Evolutionary conservation across 306 rosid genomes (phyloP).

Genomic region (Canavalia ensiformis): DNA sequence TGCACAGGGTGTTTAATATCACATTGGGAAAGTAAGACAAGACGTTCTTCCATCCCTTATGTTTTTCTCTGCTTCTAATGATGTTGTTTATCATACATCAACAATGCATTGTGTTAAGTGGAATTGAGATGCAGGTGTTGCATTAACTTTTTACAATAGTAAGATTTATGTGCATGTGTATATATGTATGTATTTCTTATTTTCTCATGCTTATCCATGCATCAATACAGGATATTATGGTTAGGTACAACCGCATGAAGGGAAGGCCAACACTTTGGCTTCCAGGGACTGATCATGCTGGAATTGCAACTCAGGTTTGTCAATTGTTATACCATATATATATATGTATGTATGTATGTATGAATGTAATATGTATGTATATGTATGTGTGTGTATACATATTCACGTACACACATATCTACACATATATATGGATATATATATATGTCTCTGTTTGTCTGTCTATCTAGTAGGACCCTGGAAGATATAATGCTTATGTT

Average conservation of each 20-base stretch:
- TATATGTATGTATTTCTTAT: conserved; percentile 13
- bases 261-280: conserved; percentile 98
- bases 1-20: conserved; percentile 5
- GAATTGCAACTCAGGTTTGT: conserved; percentile 97
- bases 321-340: not conserved
- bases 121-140: conserved; percentile 19
- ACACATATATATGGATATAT: no score
- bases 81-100: not conserved
- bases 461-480: not conserved
- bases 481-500: not conserved
- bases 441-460: not conserved
- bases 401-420: no score
- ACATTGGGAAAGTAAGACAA: not conserved
- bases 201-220: conserved; percentile 15
- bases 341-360: not conserved
- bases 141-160: conserved; percentile 5
- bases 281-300: conserved; percentile 99
- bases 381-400: no score
- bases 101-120: not conserved
- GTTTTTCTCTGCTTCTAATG: conserved; percentile 26
- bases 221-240: conserved; percentile 87
- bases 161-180: not conserved
- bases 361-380: no score
- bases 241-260: conserved; percentile 94
- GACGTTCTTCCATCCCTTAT: not conserved